Percentiles rank a stretch among this genome's conserved stretches.
Conservation (phyloP, 768 basidiomycete species). For the Sutorius australiensis region DNA sequence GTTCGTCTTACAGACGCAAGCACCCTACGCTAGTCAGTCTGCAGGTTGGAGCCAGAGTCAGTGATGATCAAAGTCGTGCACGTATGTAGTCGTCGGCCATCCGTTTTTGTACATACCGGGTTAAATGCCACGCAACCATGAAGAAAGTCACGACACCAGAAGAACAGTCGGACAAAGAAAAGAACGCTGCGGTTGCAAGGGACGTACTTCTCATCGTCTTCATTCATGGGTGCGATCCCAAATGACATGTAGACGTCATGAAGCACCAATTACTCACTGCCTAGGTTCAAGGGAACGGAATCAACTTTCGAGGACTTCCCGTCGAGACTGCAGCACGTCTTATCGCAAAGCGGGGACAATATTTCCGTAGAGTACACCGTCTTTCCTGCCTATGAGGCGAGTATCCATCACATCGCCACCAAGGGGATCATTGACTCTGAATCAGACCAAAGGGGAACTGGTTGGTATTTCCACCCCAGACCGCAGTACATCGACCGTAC, state of each 20-base stretch:
- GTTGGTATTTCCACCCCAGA: slow-evolving; percentile 42
- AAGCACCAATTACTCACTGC: slow-evolving; percentile 1
- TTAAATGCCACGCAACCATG: background rate
- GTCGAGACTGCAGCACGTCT: slow-evolving; percentile 68
- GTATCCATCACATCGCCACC: slow-evolving; percentile 6
- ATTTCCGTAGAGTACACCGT: slow-evolving; percentile 67
- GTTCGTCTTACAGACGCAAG: slow-evolving; percentile 45
- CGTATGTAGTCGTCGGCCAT: background rate
- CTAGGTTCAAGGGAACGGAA: slow-evolving; percentile 58
- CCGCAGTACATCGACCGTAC: background rate
- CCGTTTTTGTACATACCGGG: slow-evolving; percentile 13
- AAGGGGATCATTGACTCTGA: slow-evolving; percentile 11
- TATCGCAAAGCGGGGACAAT: slow-evolving; percentile 59
- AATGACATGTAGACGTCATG: background rate
- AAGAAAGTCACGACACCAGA: slow-evolving; percentile 12
- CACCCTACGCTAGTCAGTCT: slow-evolving; percentile 48
- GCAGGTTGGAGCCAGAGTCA: slow-evolving; percentile 31
- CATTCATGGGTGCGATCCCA: slow-evolving; percentile 63
- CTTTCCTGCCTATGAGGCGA: slow-evolving; percentile 87
- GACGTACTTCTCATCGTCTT: slow-evolving; percentile 68
- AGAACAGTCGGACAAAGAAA: slow-evolving; percentile 5
- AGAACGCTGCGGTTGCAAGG: slow-evolving; percentile 12
- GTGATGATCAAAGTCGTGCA: slow-evolving; percentile 1
- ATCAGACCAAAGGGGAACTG: slow-evolving; percentile 84
- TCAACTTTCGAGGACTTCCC: slow-evolving; percentile 79